These are phyloP conservation scores for Beauveria sp. DNA, from an alignment of 2,329 filamentous ascomycete species.

Conservation along the genomic window DNA sequence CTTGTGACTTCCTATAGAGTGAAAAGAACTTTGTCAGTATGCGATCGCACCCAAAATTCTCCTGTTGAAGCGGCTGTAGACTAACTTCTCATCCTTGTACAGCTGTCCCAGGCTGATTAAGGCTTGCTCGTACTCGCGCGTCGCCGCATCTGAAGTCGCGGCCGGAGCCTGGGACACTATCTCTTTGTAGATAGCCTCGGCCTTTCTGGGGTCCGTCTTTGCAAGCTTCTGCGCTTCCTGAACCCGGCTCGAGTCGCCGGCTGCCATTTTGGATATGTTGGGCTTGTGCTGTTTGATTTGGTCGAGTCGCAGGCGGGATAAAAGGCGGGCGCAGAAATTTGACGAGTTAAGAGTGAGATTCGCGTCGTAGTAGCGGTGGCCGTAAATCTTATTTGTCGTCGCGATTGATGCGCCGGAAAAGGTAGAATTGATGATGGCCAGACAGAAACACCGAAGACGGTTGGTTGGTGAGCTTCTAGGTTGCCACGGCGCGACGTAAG, in stretches of 20 bases:
- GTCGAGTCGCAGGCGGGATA: too few relatives aligned
- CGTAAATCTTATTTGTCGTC: neutral
- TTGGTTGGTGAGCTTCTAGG: constrained; percentile 20
- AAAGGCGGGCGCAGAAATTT: too few relatives aligned
- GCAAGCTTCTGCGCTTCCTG: constrained; percentile 80
- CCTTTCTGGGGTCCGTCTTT: constrained; percentile 73
- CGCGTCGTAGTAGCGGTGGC: neutral
- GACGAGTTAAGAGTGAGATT: neutral
- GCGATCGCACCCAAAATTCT: neutral
- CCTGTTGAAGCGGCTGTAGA: constrained; percentile 14
- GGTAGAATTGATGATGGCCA: constrained; percentile 6
- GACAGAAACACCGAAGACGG: neutral
- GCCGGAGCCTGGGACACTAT: constrained; percentile 80
- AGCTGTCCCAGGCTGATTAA: constrained; percentile 85
- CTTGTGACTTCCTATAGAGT: constrained; percentile 59
- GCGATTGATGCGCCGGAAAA: neutral
- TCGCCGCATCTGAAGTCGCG: constrained; percentile 72
- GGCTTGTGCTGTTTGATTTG: neutral
- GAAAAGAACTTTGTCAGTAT: constrained; percentile 19
- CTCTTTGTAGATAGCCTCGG: constrained; percentile 81
- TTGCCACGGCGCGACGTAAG: constrained; percentile 31
- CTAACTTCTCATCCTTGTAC: constrained; percentile 80
- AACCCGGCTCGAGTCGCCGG: constrained; percentile 58
- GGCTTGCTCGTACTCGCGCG: constrained; percentile 86
- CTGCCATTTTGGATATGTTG: constrained; percentile 37